Percentiles rank a stretch among this genome's conserved stretches.
phyloP scores from a whole-genome alignment of 1,284 basidiomycete species.

The Apiotrichum veenhuisii region DNA sequence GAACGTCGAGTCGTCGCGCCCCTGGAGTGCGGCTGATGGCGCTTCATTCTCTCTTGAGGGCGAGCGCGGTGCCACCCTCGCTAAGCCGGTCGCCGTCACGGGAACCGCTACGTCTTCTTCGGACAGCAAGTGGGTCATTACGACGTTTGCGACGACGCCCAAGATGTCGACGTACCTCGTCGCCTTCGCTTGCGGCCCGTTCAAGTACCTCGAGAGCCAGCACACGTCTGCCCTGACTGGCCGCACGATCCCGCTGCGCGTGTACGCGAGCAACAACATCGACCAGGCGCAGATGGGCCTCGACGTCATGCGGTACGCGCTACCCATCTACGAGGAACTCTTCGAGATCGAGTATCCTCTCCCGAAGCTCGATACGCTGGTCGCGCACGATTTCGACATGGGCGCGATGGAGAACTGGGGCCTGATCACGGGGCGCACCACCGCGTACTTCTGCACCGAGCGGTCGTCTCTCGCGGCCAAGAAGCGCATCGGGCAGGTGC shows the following conservation, averaged over 20 bases:
- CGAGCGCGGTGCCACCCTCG: no score
- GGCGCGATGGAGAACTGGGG: slow-evolving; percentile 97
- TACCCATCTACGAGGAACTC: slow-evolving; percentile 85
- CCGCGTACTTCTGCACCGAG: slow-evolving; percentile 74
- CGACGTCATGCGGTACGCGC: slow-evolving; percentile 77
- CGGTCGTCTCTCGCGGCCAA: slow-evolving; percentile 71
- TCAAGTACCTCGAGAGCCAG: slow-evolving; percentile 67
- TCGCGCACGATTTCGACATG: slow-evolving; percentile 78
- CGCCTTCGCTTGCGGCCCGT: slow-evolving; percentile 82
- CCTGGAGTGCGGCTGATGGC: slow-evolving; percentile 34
- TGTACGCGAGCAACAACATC: slow-evolving; percentile 85
- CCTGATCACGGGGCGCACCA: slow-evolving; percentile 83
- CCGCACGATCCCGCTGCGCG: slow-evolving; percentile 72
- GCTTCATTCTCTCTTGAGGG: background rate
- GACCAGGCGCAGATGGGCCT: slow-evolving; percentile 64
- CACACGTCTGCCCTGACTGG: slow-evolving; percentile 78
- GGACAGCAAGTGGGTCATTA: slow-evolving; percentile 65
- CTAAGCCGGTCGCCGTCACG: slow-evolving; percentile 11
- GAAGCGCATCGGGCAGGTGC: slow-evolving; percentile 64
- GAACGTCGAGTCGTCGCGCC: slow-evolving; percentile 60
- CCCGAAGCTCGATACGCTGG: slow-evolving; percentile 83
- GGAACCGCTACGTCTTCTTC: slow-evolving; percentile 32
- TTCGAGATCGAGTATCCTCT: slow-evolving; percentile 87
- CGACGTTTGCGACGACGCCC: slow-evolving; percentile 69
- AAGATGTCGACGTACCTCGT: slow-evolving; percentile 87